Evolutionary conservation across 768 basidiomycete species (phyloP), one percentile per base, ranked within the genome.

Genomic region (Cystofilobasidium bisporidii): DNA sequence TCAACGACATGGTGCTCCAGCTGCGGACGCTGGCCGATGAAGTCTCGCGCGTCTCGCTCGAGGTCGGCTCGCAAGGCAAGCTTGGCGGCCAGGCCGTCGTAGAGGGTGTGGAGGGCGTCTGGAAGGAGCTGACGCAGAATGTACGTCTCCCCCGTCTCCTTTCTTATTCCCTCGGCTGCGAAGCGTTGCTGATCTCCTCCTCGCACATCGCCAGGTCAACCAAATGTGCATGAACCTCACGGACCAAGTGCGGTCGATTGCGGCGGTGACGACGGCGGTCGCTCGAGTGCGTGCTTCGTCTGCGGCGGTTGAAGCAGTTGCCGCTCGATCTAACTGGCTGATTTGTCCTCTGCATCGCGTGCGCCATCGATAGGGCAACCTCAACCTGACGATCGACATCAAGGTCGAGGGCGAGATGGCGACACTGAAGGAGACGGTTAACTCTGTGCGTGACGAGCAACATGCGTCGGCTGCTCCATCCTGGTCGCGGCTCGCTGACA

Each of bases 81-180:
- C 81, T 97, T 76, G 93, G 92, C 58, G 92, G 92, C 22, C 92
- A 96, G 75, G 92, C 92, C 0, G 83, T 81, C 66, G 92, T 94
- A 0, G 87, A 88, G n/a, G 90, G 88, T 58, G 91, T 93, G 0
- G 87, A 91, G 75, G 91, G 91, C 63, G 91, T 90, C 81, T 92
- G 91, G 91, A 91, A 92, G 82, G 86, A 90, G 74, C 79, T 89
- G 77, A 88, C 88, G 18, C 72, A 75, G 56, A 78, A 75, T 60
- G 71, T 80, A 64, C 76, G 72, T 43, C 24, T 55, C 14, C 66
- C n/a, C n/a, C n/a, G n/a, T n/a, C n/a, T n/a, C n/a, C n/a, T n/a
- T n/a, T 79, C 83, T 59, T 41, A 41, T 88, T 88, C 48, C 50
- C n/a, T 56, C 62, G 24, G n/a, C 10, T 24, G 41, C 40, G 58